A percentile compares a stretch with the other conserved stretches of the same genome.
Evolutionary conservation across 306 rosid genomes (phyloP).

Genomic region (Castanospermum australe): DNA sequence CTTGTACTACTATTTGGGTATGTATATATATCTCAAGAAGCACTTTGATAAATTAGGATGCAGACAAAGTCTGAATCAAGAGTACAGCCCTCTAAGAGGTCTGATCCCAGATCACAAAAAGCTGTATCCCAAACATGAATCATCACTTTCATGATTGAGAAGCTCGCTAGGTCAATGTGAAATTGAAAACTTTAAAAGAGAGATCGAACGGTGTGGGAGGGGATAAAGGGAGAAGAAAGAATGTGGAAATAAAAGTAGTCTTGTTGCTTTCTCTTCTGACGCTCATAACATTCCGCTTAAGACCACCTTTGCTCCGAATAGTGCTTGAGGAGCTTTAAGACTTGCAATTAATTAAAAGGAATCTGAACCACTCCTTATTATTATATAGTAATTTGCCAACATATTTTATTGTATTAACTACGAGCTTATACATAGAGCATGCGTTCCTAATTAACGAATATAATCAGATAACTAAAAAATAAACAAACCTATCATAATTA

Average conservation of each 20-base stretch:
- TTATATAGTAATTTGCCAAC: not conserved
- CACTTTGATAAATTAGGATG: not conserved
- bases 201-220: not conserved
- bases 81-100: conserved; percentile 19
- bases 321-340: not conserved
- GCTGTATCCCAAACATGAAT: conserved; percentile 38
- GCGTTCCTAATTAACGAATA: not conserved
- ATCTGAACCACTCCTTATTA: not conserved
- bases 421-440: not conserved
- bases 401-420: not conserved
- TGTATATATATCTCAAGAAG: too few species aligned
- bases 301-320: not conserved
- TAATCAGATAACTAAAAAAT: not conserved
- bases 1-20: not conserved
- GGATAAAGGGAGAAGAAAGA: not conserved
- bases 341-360: not conserved
- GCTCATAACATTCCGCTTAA: not conserved
- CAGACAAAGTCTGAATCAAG: conserved; percentile 41
- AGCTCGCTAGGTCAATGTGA: not conserved
- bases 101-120: conserved; percentile 30
- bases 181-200: not conserved
- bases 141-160: conserved; percentile 48
- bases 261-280: conserved; percentile 36
- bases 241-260: conserved; percentile 7
- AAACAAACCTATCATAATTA: not conserved